Conservation (phyloP, 2,329 filamentous ascomycete genomes). For the Tolypocladium ovalisporum region DNA sequence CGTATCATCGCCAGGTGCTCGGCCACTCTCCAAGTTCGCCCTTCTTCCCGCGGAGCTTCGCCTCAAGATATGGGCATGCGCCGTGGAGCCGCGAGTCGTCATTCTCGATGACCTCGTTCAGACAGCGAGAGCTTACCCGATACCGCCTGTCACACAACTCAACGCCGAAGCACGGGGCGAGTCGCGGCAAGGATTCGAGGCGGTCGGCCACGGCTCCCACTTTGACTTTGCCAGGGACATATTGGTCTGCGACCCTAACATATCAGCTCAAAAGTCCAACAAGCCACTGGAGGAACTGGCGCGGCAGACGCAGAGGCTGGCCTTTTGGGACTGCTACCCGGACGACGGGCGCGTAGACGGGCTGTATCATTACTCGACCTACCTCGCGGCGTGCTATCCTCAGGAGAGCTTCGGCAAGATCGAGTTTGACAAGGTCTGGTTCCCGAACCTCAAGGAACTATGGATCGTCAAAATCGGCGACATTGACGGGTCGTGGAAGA, state of each 20-base stretch:
- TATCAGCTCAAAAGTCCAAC: slow-evolving; percentile 20
- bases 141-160: slow-evolving; percentile 24
- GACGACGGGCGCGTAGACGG: slow-evolving; percentile 24
- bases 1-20: background rate
- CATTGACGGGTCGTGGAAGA: slow-evolving; percentile 23
- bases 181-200: slow-evolving; percentile 22
- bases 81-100: slow-evolving; percentile 23
- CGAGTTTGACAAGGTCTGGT: slow-evolving; percentile 26
- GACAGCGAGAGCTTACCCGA: slow-evolving; percentile 17
- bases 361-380: slow-evolving; percentile 21
- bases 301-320: slow-evolving; percentile 20
- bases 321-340: slow-evolving; percentile 28
- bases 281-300: slow-evolving; percentile 21
- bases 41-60: slow-evolving; percentile 24
- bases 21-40: slow-evolving; percentile 10
- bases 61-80: slow-evolving; percentile 25
- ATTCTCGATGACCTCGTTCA: slow-evolving; percentile 23
- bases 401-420: slow-evolving; percentile 19
- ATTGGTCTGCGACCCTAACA: slow-evolving; percentile 24
- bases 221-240: slow-evolving; percentile 26
- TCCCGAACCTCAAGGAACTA: slow-evolving; percentile 24
- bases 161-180: slow-evolving; percentile 23
- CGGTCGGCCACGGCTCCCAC: slow-evolving; percentile 22
- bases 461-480: slow-evolving; percentile 29
- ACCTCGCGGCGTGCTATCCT: slow-evolving; percentile 20